Evolutionary conservation across 345 rosid species (phyloP).

Genomic region (Brassica nigra): DNA sequence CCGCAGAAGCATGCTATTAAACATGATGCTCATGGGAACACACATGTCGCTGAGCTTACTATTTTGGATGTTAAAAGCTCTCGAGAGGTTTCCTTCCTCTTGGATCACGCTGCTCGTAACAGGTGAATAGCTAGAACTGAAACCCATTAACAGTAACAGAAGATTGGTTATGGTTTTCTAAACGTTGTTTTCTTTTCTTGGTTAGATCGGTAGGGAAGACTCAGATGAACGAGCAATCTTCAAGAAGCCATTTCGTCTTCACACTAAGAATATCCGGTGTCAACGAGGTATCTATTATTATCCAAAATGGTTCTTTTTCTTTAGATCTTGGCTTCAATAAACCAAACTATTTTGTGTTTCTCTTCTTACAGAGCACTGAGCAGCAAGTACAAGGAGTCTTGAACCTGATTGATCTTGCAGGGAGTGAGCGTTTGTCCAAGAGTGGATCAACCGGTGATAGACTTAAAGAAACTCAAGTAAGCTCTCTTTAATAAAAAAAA

Average conservation of each 20-base stretch:
- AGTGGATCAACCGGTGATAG: constrained; percentile 98
- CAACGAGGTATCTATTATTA: constrained; percentile 62
- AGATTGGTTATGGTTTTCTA: not conserved
- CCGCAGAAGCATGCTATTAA: constrained; percentile 67
- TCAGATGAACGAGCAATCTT: constrained; percentile 84
- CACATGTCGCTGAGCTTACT: constrained; percentile 78
- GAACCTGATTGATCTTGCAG: constrained; percentile 98
- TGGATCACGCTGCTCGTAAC: constrained; percentile 85
- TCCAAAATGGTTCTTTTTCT: not conserved
- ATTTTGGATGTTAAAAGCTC: constrained; percentile 72
- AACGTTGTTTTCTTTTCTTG: constrained; percentile 1
- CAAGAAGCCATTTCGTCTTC: constrained; percentile 89
- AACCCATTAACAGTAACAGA: not conserved
- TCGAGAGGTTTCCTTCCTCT: constrained; percentile 66
- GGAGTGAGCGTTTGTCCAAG: constrained; percentile 95
- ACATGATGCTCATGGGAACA: constrained; percentile 83
- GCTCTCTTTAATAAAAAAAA: not conserved
- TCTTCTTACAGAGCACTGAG: constrained; percentile 67
- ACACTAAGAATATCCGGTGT: constrained; percentile 79
- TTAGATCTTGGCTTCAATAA: not conserved
- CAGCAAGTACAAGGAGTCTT: constrained; percentile 94
- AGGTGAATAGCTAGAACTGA: constrained; percentile 47
- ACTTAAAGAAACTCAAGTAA: constrained; percentile 92
- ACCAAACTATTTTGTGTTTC: not conserved
- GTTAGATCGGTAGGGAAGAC: constrained; percentile 91